A percentile compares a stretch with the other conserved stretches of the same genome.
These are phyloP conservation scores for Aspergillus costaricaensis DNA, from an alignment of 2,329 filamentous ascomycete genomes.

Conservation along the genomic window DNA sequence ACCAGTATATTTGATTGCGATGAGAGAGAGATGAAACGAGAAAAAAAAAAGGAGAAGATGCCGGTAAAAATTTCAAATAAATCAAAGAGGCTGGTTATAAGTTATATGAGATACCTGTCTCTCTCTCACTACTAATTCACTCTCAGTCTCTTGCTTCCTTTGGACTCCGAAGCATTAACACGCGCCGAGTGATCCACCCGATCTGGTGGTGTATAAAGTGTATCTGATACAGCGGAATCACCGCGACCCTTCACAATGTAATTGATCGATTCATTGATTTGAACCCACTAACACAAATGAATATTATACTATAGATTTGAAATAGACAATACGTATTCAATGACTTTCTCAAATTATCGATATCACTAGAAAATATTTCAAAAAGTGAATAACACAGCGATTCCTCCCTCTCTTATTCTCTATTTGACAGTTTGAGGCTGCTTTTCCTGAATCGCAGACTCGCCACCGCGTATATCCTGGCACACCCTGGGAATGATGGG, in stretches of 20 bases:
- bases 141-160: too few species aligned
- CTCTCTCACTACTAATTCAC: too few species aligned
- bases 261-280: background rate
- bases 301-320: background rate
- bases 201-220: slow-evolving; percentile 11
- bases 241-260: background rate
- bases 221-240: slow-evolving; percentile 6
- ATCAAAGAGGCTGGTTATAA: background rate
- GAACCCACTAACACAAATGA: background rate
- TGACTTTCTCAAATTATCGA: background rate
- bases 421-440: slow-evolving; percentile 1
- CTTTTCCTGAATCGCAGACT: slow-evolving; percentile 6
- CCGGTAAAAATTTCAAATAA: background rate
- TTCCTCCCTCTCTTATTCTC: too few species aligned
- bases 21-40: background rate
- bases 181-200: slow-evolving; percentile 10
- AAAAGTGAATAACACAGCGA: too few species aligned
- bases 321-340: background rate
- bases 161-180: slow-evolving; percentile 2
- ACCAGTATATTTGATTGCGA: background rate
- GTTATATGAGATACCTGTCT: background rate
- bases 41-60: slow-evolving; percentile 1
- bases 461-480: slow-evolving; percentile 30
- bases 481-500: slow-evolving; percentile 22
- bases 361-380: too few species aligned